phyloP scores from a whole-genome alignment of 768 basidiomycete species.

The Hirschioporus abietinus region DNA sequence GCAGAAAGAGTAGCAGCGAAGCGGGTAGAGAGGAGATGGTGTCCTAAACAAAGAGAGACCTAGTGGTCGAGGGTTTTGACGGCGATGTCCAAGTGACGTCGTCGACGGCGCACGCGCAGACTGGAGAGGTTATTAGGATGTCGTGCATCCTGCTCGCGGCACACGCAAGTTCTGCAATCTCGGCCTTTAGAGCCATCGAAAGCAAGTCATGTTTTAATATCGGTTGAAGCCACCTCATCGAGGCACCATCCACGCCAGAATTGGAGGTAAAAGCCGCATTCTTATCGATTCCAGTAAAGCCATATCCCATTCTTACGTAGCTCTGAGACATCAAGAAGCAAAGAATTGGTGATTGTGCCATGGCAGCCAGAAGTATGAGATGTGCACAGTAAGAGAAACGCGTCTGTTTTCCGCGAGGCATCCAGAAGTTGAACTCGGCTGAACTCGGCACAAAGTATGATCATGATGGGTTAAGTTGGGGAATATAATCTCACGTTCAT shows the following conservation, averaged over 20 bases:
- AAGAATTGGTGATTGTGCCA: neutral
- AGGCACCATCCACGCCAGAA: neutral
- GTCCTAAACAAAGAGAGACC: neutral
- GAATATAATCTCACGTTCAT: neutral
- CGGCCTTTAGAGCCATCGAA: neutral
- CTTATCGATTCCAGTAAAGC: neutral
- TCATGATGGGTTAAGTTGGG: too few species aligned
- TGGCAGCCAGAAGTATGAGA: neutral
- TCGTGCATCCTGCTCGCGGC: neutral
- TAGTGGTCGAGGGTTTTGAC: neutral
- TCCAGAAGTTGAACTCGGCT: too few species aligned
- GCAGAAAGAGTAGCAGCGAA: neutral
- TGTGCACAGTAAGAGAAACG: neutral
- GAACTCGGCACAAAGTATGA: too few species aligned
- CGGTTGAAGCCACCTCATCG: neutral
- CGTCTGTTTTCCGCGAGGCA: too few species aligned
- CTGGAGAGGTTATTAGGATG: neutral
- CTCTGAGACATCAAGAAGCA: neutral
- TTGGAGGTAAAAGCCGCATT: neutral
- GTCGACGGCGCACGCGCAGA: neutral
- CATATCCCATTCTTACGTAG: neutral
- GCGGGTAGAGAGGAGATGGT: neutral
- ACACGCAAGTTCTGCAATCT: neutral
- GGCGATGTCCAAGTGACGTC: neutral
- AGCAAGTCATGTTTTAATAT: neutral